These are phyloP conservation scores for Lophiotrema nucula DNA, from an alignment of 495 filamentous ascomycete species.

Conservation along the genomic window DNA sequence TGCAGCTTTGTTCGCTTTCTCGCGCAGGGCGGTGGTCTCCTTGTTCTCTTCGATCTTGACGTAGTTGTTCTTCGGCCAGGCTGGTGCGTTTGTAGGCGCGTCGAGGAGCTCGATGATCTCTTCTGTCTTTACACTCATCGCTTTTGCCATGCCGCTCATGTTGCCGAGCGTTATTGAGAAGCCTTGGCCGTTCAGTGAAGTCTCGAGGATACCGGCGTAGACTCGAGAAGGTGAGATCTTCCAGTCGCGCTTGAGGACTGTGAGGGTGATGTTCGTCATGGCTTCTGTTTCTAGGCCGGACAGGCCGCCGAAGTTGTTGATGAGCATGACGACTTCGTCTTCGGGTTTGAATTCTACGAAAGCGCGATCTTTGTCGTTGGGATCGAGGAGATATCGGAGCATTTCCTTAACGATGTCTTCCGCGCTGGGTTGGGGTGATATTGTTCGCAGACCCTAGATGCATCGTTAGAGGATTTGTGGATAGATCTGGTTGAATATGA, in stretches of 20 bases:
- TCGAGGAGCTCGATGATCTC: constrained; percentile 57
- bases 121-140: constrained; percentile 44
- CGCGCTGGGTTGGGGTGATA: constrained; percentile 54
- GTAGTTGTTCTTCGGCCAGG: constrained; percentile 45
- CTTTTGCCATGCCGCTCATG: constrained; percentile 47
- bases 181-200: constrained; percentile 61
- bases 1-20: constrained; percentile 17
- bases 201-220: constrained; percentile 53
- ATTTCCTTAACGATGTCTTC: constrained; percentile 55
- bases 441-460: constrained; percentile 49
- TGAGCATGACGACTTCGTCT: constrained; percentile 56
- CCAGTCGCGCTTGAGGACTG: constrained; percentile 51
- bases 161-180: constrained; percentile 62
- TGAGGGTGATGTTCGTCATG: constrained; percentile 53
- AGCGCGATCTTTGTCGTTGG: constrained; percentile 54
- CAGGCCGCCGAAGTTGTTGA: constrained; percentile 65
- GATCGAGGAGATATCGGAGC: constrained; percentile 54
- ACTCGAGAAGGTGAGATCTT: constrained; percentile 42
- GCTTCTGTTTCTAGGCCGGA: constrained; percentile 61
- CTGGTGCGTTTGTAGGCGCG: constrained; percentile 53
- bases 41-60: constrained; percentile 24
- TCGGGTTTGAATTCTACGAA: constrained; percentile 56
- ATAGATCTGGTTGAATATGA: neutral
- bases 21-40: constrained; percentile 9
- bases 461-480: neutral